phyloP scores from a whole-genome alignment of 345 rosid species.

The Hypericum androsaemum region DNA sequence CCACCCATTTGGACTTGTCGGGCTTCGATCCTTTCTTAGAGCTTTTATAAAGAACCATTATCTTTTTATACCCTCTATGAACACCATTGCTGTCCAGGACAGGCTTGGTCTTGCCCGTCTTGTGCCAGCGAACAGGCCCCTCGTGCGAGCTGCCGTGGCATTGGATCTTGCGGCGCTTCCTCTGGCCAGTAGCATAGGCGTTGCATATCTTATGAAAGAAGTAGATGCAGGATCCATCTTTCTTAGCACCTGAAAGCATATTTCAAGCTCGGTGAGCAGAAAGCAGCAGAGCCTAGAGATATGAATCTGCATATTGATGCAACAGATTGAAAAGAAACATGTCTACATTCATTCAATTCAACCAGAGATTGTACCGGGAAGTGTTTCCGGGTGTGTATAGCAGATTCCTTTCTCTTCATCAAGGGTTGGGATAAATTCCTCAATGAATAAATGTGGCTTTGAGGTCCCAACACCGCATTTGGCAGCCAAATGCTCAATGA shows the following conservation, averaged over 20 bases:
- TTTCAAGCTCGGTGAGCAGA: not conserved
- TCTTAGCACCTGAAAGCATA: slow-evolving; percentile 52
- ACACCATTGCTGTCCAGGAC: slow-evolving; percentile 44
- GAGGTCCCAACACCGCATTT: slow-evolving; percentile 56
- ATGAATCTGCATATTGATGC: not conserved
- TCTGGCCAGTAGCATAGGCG: slow-evolving; percentile 83
- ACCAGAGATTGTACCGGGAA: slow-evolving; percentile 46
- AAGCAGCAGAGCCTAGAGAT: not conserved
- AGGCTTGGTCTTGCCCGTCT: slow-evolving; percentile 80
- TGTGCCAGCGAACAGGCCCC: slow-evolving; percentile 90
- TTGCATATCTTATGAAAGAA: slow-evolving; percentile 70
- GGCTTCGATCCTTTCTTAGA: slow-evolving; percentile 64
- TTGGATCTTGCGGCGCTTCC: slow-evolving; percentile 83
- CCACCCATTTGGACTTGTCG: slow-evolving; percentile 72
- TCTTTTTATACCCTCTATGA: slow-evolving; percentile 72
- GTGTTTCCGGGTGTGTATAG: slow-evolving; percentile 83
- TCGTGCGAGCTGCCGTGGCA: slow-evolving; percentile 24
- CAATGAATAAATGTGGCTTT: slow-evolving; percentile 42
- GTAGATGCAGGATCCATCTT: slow-evolving; percentile 71
- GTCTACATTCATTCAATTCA: not conserved
- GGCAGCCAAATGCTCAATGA: slow-evolving; percentile 63
- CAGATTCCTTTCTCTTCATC: slow-evolving; percentile 65
- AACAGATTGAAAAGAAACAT: not conserved
- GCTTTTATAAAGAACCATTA: slow-evolving; percentile 81
- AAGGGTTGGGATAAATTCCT: slow-evolving; percentile 63